Conservation (phyloP, 1,284 basidiomycete species). For the Kalmanozyma brasiliensis region DNA sequence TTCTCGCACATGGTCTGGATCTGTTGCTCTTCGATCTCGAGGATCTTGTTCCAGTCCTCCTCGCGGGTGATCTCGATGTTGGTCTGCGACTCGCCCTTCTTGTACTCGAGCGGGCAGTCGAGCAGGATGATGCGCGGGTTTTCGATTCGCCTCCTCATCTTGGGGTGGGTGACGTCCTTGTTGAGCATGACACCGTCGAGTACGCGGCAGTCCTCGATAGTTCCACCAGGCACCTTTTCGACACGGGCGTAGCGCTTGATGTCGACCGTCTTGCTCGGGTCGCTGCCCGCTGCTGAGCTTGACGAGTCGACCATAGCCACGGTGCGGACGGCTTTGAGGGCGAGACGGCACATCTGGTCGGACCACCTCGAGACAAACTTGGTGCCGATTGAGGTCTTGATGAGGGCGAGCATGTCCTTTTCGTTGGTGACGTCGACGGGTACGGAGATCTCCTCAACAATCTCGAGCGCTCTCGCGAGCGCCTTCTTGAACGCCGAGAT, state of each 20-base stretch:
- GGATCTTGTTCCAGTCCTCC: conserved; percentile 89
- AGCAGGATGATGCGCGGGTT: conserved; percentile 90
- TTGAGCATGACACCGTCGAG: conserved; percentile 94
- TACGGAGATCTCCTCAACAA: conserved; percentile 85
- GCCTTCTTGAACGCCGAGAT: conserved; percentile 98
- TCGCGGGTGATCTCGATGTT: conserved; percentile 98
- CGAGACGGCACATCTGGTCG: conserved; percentile 95
- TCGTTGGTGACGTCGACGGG: conserved; percentile 90
- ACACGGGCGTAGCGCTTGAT: conserved; percentile 98
- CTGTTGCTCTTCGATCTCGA: conserved; percentile 97
- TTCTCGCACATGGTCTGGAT: conserved; percentile 87
- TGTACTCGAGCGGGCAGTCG: conserved; percentile 98
- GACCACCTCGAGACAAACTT: conserved; percentile 97
- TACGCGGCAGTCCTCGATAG: conserved; percentile 91
- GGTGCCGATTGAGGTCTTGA: conserved; percentile 99
- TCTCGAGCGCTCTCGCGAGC: conserved; percentile 86
- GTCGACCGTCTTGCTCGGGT: conserved; percentile 77
- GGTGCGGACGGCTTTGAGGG: conserved; percentile 88
- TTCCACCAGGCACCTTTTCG: conserved; percentile 96
- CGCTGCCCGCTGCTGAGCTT: conserved; percentile 16
- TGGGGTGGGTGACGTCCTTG: conserved; percentile 98
- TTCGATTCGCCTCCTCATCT: conserved; percentile 90
- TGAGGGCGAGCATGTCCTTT: conserved; percentile 91
- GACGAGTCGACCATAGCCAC: conserved; percentile 73
- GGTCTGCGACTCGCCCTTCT: conserved; percentile 98